A percentile compares a stretch with the other conserved stretches of the same genome.
Evolutionary conservation across 1,139 yeast genomes (phyloP).

Genomic region (Candida tetrigidarum): DNA sequence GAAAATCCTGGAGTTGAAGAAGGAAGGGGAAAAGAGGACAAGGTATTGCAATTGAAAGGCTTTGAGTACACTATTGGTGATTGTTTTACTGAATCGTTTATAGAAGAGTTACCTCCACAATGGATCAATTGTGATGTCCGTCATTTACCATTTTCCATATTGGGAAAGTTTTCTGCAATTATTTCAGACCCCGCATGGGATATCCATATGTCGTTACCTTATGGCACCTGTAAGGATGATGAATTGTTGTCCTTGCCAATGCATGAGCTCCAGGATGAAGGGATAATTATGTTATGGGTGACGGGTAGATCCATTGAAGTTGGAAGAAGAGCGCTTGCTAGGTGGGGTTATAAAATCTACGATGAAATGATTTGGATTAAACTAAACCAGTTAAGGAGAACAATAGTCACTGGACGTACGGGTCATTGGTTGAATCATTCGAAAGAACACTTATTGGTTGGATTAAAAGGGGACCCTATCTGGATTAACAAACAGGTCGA

Average conservation of each 20-base stretch:
- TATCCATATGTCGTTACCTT: constrained; percentile 80
- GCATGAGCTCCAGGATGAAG: constrained; percentile 76
- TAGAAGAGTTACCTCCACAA: constrained; percentile 59
- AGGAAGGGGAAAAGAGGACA: constrained; percentile 9
- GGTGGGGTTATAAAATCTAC: constrained; percentile 81
- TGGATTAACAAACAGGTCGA: constrained; percentile 75
- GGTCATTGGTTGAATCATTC: constrained; percentile 98
- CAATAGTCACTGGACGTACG: constrained; percentile 93
- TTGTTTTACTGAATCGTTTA: constrained; percentile 41
- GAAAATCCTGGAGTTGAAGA: too few species aligned
- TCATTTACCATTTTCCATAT: constrained; percentile 61
- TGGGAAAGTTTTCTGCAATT: constrained; percentile 87
- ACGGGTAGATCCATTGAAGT: constrained; percentile 92
- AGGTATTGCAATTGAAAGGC: constrained; percentile 1
- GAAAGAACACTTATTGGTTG: constrained; percentile 87
- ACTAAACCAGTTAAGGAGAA: constrained; percentile 82
- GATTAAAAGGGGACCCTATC: constrained; percentile 77
- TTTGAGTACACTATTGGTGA: constrained; percentile 62
- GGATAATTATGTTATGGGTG: constrained; percentile 86
- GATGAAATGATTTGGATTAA: constrained; percentile 93
- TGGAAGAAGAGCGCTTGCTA: constrained; percentile 73
- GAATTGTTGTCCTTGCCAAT: constrained; percentile 72
- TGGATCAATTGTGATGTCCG: constrained; percentile 89
- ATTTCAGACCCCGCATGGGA: constrained; percentile 95
- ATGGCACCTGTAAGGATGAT: constrained; percentile 75